Evolutionary conservation across 2,329 filamentous ascomycete species (phyloP), one percentile per base, ranked within the genome.

Genomic region (Daldinia sp.): DNA sequence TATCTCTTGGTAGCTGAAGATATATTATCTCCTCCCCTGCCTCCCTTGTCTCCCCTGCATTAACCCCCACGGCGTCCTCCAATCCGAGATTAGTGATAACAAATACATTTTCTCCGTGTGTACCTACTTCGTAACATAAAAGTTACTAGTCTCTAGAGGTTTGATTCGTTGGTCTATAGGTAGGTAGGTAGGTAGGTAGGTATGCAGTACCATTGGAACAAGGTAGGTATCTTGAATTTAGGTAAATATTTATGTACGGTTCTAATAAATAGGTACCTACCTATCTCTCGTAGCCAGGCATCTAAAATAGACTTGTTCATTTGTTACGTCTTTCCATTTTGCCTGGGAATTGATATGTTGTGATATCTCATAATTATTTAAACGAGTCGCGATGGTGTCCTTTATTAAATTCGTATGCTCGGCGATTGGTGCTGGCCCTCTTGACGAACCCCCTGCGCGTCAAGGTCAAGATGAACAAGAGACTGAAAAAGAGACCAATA

Each of bases 401-500:
- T 29, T 64, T 17, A 11, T 25, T 15, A 57, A 59, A n/a, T 15
- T 50, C 34, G 3, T 64, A 6, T 30, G 3, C 21, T 25, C 30
- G 21, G 61, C 55, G 15, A 57, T 67, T 17, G 64, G 64, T 13
- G 58, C 49, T 32, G 58, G 61, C 3, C 58, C 64, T 9, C 30
- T 60, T 17, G 51, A 64, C 3, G 41, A 58, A 15, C 64, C 58
- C n/a, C 64, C 61, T 9, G 4, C 47, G 21, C n/a, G 13, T 53
- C 54, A 15, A 21, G 8, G 41, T n/a, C 25, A 2, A 1, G 10
- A 34, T 34, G 29, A 10, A 11, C 34, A 48, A 5, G 41, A 27
- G 11, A 13, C 25, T 8, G 17, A 32, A 7, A 39, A 15, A 23
- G 37, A 21, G 9, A 23, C 27, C 8, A 15, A 27, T 27, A 9